Evolutionary conservation across 2,329 filamentous ascomycete genomes (phyloP).

Genomic region (Gliomastix tumulicola): DNA sequence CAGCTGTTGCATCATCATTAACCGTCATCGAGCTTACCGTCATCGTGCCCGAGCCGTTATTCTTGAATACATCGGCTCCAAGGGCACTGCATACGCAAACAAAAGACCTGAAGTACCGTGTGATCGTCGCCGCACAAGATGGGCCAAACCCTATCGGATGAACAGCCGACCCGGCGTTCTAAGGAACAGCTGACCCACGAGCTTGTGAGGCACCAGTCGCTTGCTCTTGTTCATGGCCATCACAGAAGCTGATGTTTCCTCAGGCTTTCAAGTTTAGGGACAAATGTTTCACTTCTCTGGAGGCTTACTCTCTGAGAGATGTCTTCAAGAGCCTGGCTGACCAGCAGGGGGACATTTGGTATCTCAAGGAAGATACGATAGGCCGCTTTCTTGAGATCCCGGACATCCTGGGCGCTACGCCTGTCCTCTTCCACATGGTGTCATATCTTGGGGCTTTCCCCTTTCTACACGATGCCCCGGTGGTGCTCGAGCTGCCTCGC

Average conservation of each 20-base stretch:
- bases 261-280: slow-evolving; percentile 59
- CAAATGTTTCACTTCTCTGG: slow-evolving; percentile 64
- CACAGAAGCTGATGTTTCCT: slow-evolving; percentile 8
- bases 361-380: slow-evolving; percentile 63
- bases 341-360: slow-evolving; percentile 50
- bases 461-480: slow-evolving; percentile 63
- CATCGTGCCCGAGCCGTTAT: too few species aligned
- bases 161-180: slow-evolving; percentile 33
- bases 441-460: slow-evolving; percentile 69
- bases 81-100: too few species aligned
- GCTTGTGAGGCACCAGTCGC: slow-evolving; percentile 32
- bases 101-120: too few species aligned
- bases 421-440: slow-evolving; percentile 65
- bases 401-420: slow-evolving; percentile 59
- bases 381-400: slow-evolving; percentile 68
- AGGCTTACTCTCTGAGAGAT: slow-evolving; percentile 67
- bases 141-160: slow-evolving; percentile 45
- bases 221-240: not conserved
- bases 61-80: too few species aligned
- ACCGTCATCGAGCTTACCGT: too few species aligned
- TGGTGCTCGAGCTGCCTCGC: slow-evolving; percentile 61
- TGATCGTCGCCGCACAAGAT: slow-evolving; percentile 23
- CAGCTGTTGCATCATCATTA: too few species aligned
- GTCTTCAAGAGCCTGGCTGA: slow-evolving; percentile 68
- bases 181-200: slow-evolving; percentile 44